Percentiles rank a stretch among this genome's conserved stretches.
phyloP scores from a whole-genome alignment of 257 asterid genomes.

The Vinca minor region DNA sequence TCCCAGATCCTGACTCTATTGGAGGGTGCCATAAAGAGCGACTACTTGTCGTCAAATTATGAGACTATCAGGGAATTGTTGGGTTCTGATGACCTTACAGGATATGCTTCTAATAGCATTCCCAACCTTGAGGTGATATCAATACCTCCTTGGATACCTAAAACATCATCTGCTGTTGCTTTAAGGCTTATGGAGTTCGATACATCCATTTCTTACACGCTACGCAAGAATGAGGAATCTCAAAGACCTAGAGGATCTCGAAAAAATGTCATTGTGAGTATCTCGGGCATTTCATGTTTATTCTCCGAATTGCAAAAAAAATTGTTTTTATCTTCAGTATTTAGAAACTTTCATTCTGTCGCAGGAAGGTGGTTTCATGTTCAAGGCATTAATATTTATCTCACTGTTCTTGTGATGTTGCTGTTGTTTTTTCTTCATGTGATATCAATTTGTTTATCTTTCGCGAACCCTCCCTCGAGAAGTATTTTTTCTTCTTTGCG shows the following conservation, averaged over 20 bases:
- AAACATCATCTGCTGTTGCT: constrained; percentile 66
- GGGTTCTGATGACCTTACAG: constrained; percentile 21
- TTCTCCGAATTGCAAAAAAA: constrained; percentile 4
- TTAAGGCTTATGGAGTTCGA: constrained; percentile 75
- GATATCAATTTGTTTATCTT: not conserved
- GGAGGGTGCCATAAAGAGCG: constrained; percentile 57
- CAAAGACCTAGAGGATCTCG: constrained; percentile 30
- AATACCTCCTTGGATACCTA: constrained; percentile 82
- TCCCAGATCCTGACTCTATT: constrained; percentile 50
- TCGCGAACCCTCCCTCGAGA: not conserved
- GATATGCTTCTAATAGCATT: constrained; percentile 13
- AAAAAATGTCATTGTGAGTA: constrained; percentile 38
- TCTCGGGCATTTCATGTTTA: constrained; percentile 1
- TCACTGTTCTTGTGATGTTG: not conserved
- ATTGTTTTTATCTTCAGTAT: too few species aligned
- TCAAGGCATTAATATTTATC: too few species aligned
- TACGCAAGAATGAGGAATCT: constrained; percentile 36
- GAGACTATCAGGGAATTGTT: constrained; percentile 52
- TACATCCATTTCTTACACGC: constrained; percentile 47
- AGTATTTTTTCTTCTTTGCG: too few species aligned
- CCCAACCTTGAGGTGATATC: constrained; percentile 26
- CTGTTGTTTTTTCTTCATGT: too few species aligned
- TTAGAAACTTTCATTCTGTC: too few species aligned
- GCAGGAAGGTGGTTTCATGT: not conserved
- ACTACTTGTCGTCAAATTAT: constrained; percentile 43